Evolutionary conservation across 768 basidiomycete genomes (phyloP), one percentile per base, ranked within the genome.

Genomic region (Tulasnella sp.): DNA sequence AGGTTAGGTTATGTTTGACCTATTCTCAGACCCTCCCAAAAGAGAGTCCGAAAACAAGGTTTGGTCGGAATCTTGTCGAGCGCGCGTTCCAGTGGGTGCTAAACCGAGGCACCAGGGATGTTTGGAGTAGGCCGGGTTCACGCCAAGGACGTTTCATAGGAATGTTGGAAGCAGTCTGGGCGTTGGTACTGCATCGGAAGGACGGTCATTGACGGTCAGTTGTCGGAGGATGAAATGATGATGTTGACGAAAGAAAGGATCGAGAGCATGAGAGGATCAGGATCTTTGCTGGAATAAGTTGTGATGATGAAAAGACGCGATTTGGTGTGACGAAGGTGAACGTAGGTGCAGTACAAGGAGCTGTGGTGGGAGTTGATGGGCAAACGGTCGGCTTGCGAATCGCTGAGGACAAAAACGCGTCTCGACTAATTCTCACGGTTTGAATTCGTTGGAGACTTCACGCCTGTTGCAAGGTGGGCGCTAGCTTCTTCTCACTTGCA

Each of bases 101-200:
- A 34, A 37, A 31, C 64, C 34, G 64, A 69, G 64, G 64, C 14
- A 37, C 28, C 12, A 3, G 64, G 31, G 31, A 69, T 69, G 64
- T 69, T 64, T 69, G 64, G 64, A 28, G 64, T 69, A 37, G 64
- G 34, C 34, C n/a, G 31, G 64, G 34, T 16, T 31, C n/a, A 28
- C 1, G 64, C 14, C 0, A 69, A 28, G 64, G 24, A 8, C 37
- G 24, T 16, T 11, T 28, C 12, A 31, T 64, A 31, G 34, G 64
- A 69, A 28, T 31, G 28, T 69, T 31, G 64, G 64, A 69, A 69
- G 64, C 64, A 69, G 64, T 37, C 12, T 69, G 64, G 64, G 64
- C 64, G 64, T 69, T 69, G 64, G 64, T 28, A 69, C 64, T 69
- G 64, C 64, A 69, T 69, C 64, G 64, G 64, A 69, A 69, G 64